Base-by-base conservation (phyloP, 768 basidiomycete species). In the Neoboletus magnificus region DNA sequence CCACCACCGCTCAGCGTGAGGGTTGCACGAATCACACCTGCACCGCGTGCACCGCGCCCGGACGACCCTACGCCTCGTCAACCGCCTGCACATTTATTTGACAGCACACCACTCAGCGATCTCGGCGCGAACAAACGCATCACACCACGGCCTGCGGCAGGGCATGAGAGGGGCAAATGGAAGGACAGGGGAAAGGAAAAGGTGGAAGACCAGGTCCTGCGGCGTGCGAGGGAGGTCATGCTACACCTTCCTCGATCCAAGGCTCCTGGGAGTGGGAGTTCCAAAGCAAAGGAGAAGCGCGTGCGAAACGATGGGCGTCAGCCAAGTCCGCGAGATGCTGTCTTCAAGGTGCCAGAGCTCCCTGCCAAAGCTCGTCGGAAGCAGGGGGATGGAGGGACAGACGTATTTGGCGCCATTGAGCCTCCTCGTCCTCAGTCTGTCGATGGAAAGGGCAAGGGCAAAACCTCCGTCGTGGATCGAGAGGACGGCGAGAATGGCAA, bases 61-160 rank as follows among this genome's bases (percentile, higher is more conserved):
- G 89, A 91, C 57, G 89, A 91, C 57, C 89, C 88, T 0, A 89
- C 84, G 6, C 89, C 89, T 9, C 86, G 89, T 18, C 76, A 78
- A 29, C 87, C 88, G 0, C 86, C 87, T 4, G 58, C 62, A 8
- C 52, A 75, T 43, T 58, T 73, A 23, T 30, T 55, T 10, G 58
- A 36, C 25, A 32, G 5, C 2, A 55, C 54, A 27, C 54, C 49
- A 11, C 49, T 66, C 4, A 45, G 57, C 2, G 60, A 65, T 23
- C 56, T 66, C 10, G 58, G 61, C 6, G 62, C 60, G 3, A 64
- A 53, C 35, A 69, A 60, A 29, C 62, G 66, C 11, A 71, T 71
- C 30, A 59, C 60, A 36, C 37, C 54, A 1, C 59, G 52, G 10
- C 48, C 61, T 2, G 20, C 45, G 6, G 18, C 18, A 5, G 43